These are phyloP conservation scores for Dictyostelium capitatum DNA, from an alignment of 78 protist species.

Conservation along the genomic window DNA sequence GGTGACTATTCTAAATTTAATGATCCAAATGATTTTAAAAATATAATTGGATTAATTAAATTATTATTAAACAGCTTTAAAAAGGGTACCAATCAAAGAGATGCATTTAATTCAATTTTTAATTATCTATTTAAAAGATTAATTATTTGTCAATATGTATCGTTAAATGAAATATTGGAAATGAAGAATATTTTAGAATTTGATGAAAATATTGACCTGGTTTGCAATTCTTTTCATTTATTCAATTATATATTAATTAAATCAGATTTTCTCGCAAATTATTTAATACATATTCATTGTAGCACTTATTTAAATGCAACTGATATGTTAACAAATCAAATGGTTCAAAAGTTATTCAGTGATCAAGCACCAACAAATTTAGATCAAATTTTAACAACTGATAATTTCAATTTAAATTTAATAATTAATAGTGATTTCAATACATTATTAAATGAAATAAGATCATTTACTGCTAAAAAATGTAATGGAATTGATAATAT, in stretches of 20 bases:
- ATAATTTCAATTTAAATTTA: neutral
- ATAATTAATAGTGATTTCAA: neutral
- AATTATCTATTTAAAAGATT: neutral
- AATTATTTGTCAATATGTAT: neutral
- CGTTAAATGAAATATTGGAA: neutral
- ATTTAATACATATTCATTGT: neutral
- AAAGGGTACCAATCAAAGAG: neutral
- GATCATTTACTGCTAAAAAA: neutral
- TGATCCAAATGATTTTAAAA: neutral
- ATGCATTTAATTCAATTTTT: neutral
- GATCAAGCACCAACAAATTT: too few species aligned
- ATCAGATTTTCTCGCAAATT: neutral
- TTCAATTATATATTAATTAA: neutral
- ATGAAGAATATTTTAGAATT: neutral
- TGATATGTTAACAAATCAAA: too few species aligned
- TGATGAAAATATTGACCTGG: neutral
- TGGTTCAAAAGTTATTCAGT: too few species aligned
- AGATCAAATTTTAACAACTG: neutral
- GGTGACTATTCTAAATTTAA: too few species aligned
- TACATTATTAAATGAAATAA: neutral
- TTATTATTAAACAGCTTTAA: neutral
- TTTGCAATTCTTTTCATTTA: neutral
- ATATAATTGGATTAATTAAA: neutral
- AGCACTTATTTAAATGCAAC: too few species aligned
- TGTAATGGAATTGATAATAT: neutral